Percentiles rank a stretch among this genome's conserved stretches.
These are phyloP conservation scores for Discostella stelligera DNA, from an alignment of 352 stramenopile species.

Conservation along the genomic window DNA sequence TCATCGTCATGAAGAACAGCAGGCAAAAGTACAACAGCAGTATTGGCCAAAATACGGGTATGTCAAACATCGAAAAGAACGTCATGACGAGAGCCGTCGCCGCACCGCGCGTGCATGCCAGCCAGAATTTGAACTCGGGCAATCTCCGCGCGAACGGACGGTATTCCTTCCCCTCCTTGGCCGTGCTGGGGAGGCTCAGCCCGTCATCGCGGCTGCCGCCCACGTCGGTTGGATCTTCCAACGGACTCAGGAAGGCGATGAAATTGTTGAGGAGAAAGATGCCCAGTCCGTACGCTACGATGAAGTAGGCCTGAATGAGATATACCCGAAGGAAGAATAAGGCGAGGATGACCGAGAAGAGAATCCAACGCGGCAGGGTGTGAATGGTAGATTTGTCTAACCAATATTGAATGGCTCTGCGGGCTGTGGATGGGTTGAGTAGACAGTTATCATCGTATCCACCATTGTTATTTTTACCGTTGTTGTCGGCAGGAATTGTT, in stretches of 20 bases:
- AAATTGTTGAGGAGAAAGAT: slow-evolving; percentile 99
- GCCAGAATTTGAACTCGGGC: slow-evolving; percentile 99
- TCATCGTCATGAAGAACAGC: slow-evolving; percentile 98
- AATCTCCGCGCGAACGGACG: slow-evolving; percentile 82
- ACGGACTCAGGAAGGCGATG: slow-evolving; percentile 97
- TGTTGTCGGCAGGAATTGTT: background rate
- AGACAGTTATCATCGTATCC: background rate
- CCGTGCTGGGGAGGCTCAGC: slow-evolving; percentile 88
- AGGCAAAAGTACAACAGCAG: slow-evolving; percentile 98
- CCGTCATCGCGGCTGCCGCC: slow-evolving; percentile 83
- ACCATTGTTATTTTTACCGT: background rate
- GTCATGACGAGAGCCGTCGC: slow-evolving; percentile 94
- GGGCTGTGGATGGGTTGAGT: slow-evolving; percentile 36
- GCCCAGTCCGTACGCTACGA: slow-evolving; percentile 97
- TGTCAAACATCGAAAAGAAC: slow-evolving; percentile 97
- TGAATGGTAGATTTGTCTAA: slow-evolving; percentile 98
- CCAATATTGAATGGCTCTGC: slow-evolving; percentile 88
- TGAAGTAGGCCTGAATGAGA: slow-evolving; percentile 90
- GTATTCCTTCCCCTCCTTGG: slow-evolving; percentile 80
- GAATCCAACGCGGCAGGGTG: slow-evolving; percentile 89
- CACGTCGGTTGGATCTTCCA: slow-evolving; percentile 82
- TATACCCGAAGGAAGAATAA: slow-evolving; percentile 91
- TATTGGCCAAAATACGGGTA: slow-evolving; percentile 99
- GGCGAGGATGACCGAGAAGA: slow-evolving; percentile 85
- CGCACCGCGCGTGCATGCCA: slow-evolving; percentile 83